Percentiles rank a stretch among this genome's conserved stretches.
Evolutionary conservation across 257 asterid species (phyloP).

Genomic region (Linderniella brevidens): DNA sequence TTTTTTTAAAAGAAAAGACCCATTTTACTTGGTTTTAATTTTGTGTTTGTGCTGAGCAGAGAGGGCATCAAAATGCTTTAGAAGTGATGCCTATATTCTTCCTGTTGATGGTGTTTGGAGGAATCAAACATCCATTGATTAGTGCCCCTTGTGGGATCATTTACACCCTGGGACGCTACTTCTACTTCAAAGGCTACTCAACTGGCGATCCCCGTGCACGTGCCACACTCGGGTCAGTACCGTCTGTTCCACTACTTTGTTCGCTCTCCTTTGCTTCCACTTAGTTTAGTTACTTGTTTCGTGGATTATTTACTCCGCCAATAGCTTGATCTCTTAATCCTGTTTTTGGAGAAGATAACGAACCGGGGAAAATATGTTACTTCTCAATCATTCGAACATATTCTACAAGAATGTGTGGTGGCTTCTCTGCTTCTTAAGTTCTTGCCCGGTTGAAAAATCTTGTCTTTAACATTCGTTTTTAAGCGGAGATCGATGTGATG

Average conservation of each 20-base stretch:
- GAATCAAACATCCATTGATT: constrained; percentile 55
- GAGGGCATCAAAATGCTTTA: constrained; percentile 97
- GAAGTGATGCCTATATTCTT: constrained; percentile 67
- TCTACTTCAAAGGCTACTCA: constrained; percentile 80
- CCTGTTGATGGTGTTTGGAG: constrained; percentile 51
- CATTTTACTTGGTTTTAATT: background rate
- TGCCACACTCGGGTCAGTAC: constrained; percentile 37
- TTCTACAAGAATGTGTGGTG: too few species aligned
- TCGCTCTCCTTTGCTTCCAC: background rate
- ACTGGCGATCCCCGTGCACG: constrained; percentile 67
- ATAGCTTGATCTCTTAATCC: too few species aligned
- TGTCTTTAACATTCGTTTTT: background rate
- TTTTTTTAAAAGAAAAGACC: background rate
- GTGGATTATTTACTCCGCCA: too few species aligned
- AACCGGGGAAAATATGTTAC: too few species aligned
- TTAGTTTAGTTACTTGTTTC: too few species aligned
- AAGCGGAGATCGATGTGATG: too few species aligned
- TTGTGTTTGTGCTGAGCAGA: constrained; percentile 25
- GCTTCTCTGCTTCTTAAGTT: too few species aligned
- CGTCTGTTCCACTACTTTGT: background rate
- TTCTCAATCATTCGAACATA: too few species aligned
- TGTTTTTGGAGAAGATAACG: too few species aligned
- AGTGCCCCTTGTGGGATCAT: constrained; percentile 42
- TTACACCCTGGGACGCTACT: constrained; percentile 30
- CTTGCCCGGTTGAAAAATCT: too few species aligned